phyloP scores from a whole-genome alignment of 192 early-diverging fungal species.

The Haplosporangium gracile region DNA sequence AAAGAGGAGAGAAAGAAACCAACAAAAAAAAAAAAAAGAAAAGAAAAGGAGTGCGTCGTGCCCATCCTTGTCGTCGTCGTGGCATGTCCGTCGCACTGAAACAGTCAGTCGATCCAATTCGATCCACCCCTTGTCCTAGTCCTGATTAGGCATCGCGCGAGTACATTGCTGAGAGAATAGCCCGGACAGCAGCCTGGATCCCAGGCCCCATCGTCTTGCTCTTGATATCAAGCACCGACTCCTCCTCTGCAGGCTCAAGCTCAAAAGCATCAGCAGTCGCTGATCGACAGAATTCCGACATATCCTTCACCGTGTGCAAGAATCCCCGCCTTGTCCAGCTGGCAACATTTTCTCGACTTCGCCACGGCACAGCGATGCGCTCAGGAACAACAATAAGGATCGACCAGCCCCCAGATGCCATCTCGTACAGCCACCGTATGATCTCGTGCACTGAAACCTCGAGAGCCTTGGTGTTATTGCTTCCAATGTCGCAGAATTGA shows the following conservation, averaged over 20 bases:
- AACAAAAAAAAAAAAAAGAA: slow-evolving; percentile 8
- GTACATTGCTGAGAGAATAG: slow-evolving; percentile 11
- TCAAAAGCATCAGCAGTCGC: background rate
- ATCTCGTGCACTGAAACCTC: background rate
- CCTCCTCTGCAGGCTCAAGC: slow-evolving; percentile 25
- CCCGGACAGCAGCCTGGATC: background rate
- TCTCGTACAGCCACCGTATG: background rate
- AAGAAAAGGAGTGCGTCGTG: background rate
- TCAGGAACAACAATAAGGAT: slow-evolving; percentile 7
- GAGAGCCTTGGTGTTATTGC: background rate
- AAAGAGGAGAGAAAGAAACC: slow-evolving; percentile 12
- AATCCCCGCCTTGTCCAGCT: background rate
- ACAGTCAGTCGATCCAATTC: background rate
- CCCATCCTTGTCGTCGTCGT: background rate
- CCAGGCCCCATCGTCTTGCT: background rate
- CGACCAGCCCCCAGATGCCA: background rate
- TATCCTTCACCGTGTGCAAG: background rate
- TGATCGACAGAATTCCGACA: background rate
- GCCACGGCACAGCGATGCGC: background rate
- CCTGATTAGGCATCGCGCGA: background rate
- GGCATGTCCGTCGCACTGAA: background rate
- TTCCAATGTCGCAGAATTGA: slow-evolving; percentile 23
- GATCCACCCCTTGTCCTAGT: background rate
- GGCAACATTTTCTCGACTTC: background rate
- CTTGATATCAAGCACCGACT: background rate